Percentiles rank a stretch among this genome's conserved stretches.
Evolutionary conservation across 1,284 basidiomycete genomes (phyloP).

Genomic region (Ceratorhiza oryzae-sativae): DNA sequence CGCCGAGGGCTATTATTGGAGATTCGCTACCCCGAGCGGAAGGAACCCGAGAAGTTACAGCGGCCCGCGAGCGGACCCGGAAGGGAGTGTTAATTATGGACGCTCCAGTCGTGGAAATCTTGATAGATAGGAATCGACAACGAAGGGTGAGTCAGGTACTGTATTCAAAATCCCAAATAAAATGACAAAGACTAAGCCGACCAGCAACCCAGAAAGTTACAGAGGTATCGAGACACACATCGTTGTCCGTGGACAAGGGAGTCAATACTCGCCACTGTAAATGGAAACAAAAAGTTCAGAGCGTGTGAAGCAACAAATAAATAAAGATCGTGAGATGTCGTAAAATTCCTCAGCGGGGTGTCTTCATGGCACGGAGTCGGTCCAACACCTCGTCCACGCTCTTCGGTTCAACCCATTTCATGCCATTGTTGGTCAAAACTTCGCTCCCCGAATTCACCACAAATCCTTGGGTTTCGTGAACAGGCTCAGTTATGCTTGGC

Average conservation of each 20-base stretch:
- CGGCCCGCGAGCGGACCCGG: slow-evolving; percentile 18
- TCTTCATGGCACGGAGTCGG: slow-evolving; percentile 30
- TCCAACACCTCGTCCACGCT: slow-evolving; percentile 34
- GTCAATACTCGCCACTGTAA: background rate
- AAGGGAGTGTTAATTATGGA: background rate
- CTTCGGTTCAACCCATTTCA: slow-evolving; percentile 35
- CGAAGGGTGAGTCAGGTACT: background rate
- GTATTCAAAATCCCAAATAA: slow-evolving; percentile 2
- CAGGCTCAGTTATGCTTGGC: background rate
- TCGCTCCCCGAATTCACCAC: background rate
- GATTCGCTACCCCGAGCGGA: background rate
- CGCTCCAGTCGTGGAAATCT: background rate
- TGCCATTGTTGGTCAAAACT: slow-evolving; percentile 27
- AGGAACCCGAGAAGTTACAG: background rate
- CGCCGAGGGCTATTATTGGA: slow-evolving; percentile 5
- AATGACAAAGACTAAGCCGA: background rate
- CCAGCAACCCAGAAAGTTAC: slow-evolving; percentile 22
- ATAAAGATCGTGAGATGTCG: background rate
- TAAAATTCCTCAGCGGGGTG: slow-evolving; percentile 9
- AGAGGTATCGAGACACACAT: slow-evolving; percentile 10
- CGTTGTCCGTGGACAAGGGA: background rate
- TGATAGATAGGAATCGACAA: background rate
- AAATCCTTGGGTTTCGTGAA: background rate
- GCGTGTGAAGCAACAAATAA: background rate
- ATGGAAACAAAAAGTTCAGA: background rate